phyloP scores from a whole-genome alignment of 352 stramenopile genomes.

The Phytopythium litorale region DNA sequence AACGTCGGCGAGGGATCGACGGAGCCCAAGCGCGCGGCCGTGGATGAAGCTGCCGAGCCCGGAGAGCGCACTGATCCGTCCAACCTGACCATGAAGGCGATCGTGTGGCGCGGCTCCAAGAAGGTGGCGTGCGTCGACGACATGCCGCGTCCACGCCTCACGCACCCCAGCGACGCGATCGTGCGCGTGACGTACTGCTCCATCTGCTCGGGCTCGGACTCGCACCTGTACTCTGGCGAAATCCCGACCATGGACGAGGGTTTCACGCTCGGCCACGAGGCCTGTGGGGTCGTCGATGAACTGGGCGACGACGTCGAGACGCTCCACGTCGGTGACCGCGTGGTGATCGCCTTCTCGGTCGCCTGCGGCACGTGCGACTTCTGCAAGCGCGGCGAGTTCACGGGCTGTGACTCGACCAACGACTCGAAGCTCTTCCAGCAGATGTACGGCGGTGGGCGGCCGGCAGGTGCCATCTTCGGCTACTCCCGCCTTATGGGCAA shows the following conservation, averaged over 20 bases:
- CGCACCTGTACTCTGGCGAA: conserved; percentile 31
- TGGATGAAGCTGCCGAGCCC: neutral
- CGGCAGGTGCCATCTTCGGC: conserved; percentile 32
- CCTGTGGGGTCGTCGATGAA: conserved; percentile 27
- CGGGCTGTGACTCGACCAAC: conserved; percentile 38
- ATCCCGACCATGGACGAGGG: conserved; percentile 33
- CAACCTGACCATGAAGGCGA: conserved; percentile 26
- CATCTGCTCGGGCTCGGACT: conserved; percentile 34
- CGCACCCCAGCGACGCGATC: conserved; percentile 28
- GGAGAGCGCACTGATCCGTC: neutral
- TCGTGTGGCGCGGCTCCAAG: conserved; percentile 22
- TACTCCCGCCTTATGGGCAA: conserved; percentile 28
- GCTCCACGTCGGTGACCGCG: conserved; percentile 30
- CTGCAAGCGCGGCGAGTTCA: conserved; percentile 31
- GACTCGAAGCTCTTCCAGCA: conserved; percentile 33
- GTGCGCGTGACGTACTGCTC: conserved; percentile 24
- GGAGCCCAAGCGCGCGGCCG: conserved; percentile 22
- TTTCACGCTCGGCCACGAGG: conserved; percentile 42
- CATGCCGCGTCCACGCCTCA: conserved; percentile 23
- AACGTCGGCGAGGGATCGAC: conserved; percentile 15
- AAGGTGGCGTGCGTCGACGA: conserved; percentile 23
- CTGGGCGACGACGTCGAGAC: conserved; percentile 26
- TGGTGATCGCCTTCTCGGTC: conserved; percentile 37
- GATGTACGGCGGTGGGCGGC: conserved; percentile 29
- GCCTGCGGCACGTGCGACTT: conserved; percentile 36